Base-by-base conservation (phyloP, 2,329 filamentous ascomycete genomes). In the Penicillium vulpinum region DNA sequence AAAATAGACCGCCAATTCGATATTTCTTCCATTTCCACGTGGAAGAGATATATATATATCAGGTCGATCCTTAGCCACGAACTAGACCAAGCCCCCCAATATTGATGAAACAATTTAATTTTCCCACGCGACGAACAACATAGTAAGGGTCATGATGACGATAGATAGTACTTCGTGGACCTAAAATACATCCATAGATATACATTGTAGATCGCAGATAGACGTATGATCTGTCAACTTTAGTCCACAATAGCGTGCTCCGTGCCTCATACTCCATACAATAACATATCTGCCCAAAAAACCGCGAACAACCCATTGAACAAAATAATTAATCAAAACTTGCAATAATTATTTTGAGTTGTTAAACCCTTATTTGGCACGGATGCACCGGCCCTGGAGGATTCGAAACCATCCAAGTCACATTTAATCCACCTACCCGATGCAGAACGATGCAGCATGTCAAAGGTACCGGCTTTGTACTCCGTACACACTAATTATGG, bases 351-450 rank as follows among this genome's bases (percentile, higher is more conserved):
- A 2, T 13, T 11, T 28, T 16, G 8, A 4, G 9, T 26, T 41
- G 2, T 41, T 8, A n/a, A 41, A 41, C n/a, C 22, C 10, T 45
- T 11, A 29, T 45, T 41, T 1, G 11, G 15, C 36, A 33, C 39
- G 39, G 29, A 36, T 28, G 13, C n/a, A 31, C 29, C 28, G 26
- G 38, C 26, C 21, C 29, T 2, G 16, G 11, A 3, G 4, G 7
- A 21, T 11, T 28, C 22, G 13, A 21, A 45, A 9, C 44, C 6
- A 33, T 35, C 15, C 18, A 36, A 36, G 46, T 31, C 46, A 21
- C 46, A 22, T 35, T 28, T 56, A 40, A 56, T 40, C 39, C 44
- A 58, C 40, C 39, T 58, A 22, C 52, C 56, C 21, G 38, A 55
- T 50, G 7, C 29, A 54, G 45, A 33, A 46, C 38, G 28, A 55